Conservation (phyloP, 1,139 yeast species). For the Blastobotrys proliferans region DNA sequence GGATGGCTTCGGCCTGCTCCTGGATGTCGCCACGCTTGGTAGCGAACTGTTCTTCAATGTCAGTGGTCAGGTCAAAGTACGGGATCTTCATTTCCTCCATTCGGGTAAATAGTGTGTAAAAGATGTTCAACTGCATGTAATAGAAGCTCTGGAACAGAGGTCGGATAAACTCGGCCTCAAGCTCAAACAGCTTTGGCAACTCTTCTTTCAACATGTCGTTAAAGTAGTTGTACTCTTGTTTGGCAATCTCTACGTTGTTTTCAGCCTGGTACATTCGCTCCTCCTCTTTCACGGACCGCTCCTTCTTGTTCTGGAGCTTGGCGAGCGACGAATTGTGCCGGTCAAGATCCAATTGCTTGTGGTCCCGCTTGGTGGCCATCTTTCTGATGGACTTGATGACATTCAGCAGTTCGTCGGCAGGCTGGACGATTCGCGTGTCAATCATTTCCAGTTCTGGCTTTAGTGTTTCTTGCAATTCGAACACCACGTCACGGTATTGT, state of each 20-base stretch:
- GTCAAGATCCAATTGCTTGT: conserved; percentile 91
- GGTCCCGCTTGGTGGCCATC: conserved; percentile 93
- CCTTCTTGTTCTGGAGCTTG: conserved; percentile 78
- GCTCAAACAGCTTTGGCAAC: conserved; percentile 76
- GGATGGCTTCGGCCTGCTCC: conserved; percentile 80
- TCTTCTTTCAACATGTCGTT: conserved; percentile 91
- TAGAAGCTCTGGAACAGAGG: conserved; percentile 92
- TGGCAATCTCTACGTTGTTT: conserved; percentile 84
- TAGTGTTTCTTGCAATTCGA: conserved; percentile 76
- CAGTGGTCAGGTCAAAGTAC: conserved; percentile 80
- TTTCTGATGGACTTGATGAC: conserved; percentile 80
- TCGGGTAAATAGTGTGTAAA: conserved; percentile 81
- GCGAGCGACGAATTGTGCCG: conserved; percentile 66
- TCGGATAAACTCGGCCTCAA: conserved; percentile 87
- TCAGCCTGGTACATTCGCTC: conserved; percentile 85
- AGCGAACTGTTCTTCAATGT: conserved; percentile 73
- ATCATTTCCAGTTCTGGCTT: conserved; percentile 92
- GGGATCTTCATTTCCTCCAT: conserved; percentile 98
- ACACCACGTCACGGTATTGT: conserved; percentile 82
- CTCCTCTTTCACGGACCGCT: conserved; percentile 81
- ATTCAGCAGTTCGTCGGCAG: conserved; percentile 85
- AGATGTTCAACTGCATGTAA: conserved; percentile 95
- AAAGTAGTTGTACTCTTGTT: conserved; percentile 92
- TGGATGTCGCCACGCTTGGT: conserved; percentile 86
- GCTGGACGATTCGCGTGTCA: conserved; percentile 82